Conservation (phyloP, 2,329 filamentous ascomycete genomes). For the Dothistroma pini region DNA sequence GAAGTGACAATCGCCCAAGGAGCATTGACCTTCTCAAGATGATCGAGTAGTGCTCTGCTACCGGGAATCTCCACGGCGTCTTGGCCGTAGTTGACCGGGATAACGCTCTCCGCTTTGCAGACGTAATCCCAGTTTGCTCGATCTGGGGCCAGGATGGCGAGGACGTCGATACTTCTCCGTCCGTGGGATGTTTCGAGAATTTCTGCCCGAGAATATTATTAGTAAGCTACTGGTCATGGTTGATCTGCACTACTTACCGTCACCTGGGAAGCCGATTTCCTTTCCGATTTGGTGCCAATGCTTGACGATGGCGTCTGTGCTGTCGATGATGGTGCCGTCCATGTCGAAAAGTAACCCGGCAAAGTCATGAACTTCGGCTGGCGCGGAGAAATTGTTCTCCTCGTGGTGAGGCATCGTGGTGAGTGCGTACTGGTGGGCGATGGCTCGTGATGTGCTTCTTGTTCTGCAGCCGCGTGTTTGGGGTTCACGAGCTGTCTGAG, state of each 20-base stretch:
- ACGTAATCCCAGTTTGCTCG: constrained; percentile 94
- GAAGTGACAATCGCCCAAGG: constrained; percentile 78
- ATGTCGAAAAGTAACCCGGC: constrained; percentile 39
- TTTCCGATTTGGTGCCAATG: constrained; percentile 74
- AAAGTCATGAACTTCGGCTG: constrained; percentile 40
- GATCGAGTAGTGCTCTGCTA: constrained; percentile 40
- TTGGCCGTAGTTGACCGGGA: constrained; percentile 71
- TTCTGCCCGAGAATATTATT: constrained; percentile 1
- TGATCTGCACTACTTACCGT: constrained; percentile 42
- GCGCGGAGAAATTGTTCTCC: constrained; percentile 40
- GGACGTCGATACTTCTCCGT: constrained; percentile 79
- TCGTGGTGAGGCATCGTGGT: constrained; percentile 24
- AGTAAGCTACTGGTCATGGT: background rate
- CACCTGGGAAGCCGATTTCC: constrained; percentile 80
- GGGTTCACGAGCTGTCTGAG: background rate
- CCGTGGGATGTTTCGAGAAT: constrained; percentile 93
- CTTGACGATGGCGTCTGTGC: constrained; percentile 70
- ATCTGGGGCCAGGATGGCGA: constrained; percentile 73
- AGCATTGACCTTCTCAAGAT: constrained; percentile 42
- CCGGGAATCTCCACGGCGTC: constrained; percentile 86
- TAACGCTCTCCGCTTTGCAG: constrained; percentile 68
- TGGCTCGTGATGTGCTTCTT: background rate
- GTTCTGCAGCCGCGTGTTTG: background rate
- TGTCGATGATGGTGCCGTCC: constrained; percentile 82
- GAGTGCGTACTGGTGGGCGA: background rate